These are phyloP conservation scores for Penicillium egyptiacum DNA, from an alignment of 495 filamentous ascomycete genomes.

Conservation along the genomic window DNA sequence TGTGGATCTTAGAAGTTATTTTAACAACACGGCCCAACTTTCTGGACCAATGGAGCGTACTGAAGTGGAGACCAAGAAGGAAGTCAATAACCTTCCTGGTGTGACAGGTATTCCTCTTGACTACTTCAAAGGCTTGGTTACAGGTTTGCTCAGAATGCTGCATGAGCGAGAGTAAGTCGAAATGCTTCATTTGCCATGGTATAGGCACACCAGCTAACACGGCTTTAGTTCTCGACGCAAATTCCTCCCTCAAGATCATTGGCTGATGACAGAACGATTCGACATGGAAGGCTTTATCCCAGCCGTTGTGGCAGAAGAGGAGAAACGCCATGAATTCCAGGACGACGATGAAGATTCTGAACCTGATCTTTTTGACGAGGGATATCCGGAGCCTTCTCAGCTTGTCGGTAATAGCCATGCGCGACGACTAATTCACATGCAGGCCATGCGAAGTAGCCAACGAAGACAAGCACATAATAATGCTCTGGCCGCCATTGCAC, in stretches of 20 bases:
- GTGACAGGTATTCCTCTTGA: slow-evolving; percentile 72
- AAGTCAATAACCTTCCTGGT: slow-evolving; percentile 51
- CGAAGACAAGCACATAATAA: slow-evolving; percentile 63
- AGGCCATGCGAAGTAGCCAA: slow-evolving; percentile 58
- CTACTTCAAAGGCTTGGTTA: slow-evolving; percentile 76
- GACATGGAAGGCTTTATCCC: slow-evolving; percentile 90
- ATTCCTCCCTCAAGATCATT: slow-evolving; percentile 80
- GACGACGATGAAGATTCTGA: slow-evolving; percentile 55
- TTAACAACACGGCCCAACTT: slow-evolving; percentile 37
- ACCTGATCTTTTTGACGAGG: slow-evolving; percentile 35
- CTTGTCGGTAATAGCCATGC: slow-evolving; percentile 54
- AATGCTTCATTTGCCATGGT: neutral
- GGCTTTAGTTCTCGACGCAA: slow-evolving; percentile 66
- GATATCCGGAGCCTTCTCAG: slow-evolving; percentile 30
- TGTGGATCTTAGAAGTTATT: slow-evolving; percentile 57
- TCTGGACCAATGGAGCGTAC: slow-evolving; percentile 28
- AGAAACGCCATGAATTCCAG: slow-evolving; percentile 68
- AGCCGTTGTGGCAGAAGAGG: slow-evolving; percentile 84
- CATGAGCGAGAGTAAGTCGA: slow-evolving; percentile 79
- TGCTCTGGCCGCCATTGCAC: slow-evolving; percentile 71
- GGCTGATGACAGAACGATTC: slow-evolving; percentile 91
- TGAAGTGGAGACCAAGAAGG: slow-evolving; percentile 40
- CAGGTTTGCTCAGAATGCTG: slow-evolving; percentile 80
- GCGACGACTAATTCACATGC: slow-evolving; percentile 52
- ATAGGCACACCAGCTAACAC: neutral